Evolutionary conservation across 352 stramenopile genomes (phyloP), one percentile per base, ranked within the genome.

Genomic region (Pythium phragmiticola): DNA sequence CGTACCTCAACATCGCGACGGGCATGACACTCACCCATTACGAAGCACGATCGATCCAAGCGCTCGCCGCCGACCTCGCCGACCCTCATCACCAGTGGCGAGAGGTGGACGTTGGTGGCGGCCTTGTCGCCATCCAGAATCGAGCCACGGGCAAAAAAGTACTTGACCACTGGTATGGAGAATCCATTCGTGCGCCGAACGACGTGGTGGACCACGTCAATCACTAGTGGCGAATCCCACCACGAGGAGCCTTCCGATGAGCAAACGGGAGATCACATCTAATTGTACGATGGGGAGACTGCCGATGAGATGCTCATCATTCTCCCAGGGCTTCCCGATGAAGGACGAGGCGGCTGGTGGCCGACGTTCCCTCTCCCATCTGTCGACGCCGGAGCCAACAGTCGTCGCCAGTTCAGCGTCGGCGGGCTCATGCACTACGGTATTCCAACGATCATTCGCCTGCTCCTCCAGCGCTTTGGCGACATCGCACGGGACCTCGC

Each of bases 11-110:
- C 37, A 50, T 61, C n/a, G 21, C 30, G 30, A 62, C 43, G 2
- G 50, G 50, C 12, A 49, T 49, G 33, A 19, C 54, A n/a, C 34
- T 70, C 8, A 57, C 52, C 46, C 63, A 69, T 50, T 41, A 37
- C 36, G 19, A 21, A 34, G 52, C 2, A 6, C 23, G 26, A 3
- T 33, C 34, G 5, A 51, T 61, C 43, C 23, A 54, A 16, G 43
- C 56, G 42, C 45, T 54, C 17, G 17, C 21, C 9, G 28, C 53
- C 42, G 16, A 34, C 8, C 16, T 34, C 1, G 13, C 21, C 33
- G 23, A 63, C 17, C 28, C 26, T 6, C 42, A 53, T 16, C 63
- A 52, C 42, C 57, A 63, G 36, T 66, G 63, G 63, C 36, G 21
- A 2, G 55, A 63, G 21, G 16, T 49, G 3, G 7, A 26, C 33